These are phyloP conservation scores for Athelia sp. DNA, from an alignment of 1,284 basidiomycete genomes.

Conservation along the genomic window DNA sequence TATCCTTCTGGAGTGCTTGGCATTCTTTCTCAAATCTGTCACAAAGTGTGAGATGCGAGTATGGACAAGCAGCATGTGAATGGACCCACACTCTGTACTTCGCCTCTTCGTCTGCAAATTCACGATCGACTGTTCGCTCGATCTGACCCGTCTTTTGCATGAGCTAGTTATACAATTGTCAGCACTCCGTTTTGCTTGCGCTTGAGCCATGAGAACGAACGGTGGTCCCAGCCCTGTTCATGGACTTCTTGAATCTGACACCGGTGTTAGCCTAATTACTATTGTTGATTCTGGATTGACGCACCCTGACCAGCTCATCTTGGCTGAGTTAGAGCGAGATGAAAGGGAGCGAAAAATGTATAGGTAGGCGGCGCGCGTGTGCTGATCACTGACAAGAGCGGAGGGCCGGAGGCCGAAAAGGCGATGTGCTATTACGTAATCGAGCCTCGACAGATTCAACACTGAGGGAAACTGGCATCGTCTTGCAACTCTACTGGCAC, in stretches of 20 bases:
- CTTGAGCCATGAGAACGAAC: slow-evolving; percentile 29
- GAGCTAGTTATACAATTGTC: slow-evolving; percentile 41
- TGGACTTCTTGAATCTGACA: slow-evolving; percentile 87
- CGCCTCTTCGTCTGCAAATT: slow-evolving; percentile 90
- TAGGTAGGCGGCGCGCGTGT: background rate
- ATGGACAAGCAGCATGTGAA: background rate
- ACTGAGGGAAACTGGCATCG: too few species aligned
- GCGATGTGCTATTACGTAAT: too few species aligned
- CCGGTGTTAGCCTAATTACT: background rate
- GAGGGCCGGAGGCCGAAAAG: too few species aligned
- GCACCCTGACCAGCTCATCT: slow-evolving; percentile 49
- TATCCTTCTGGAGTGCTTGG: slow-evolving; percentile 88
- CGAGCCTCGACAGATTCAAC: too few species aligned
- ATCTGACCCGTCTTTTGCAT: slow-evolving; percentile 98
- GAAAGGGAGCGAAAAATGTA: background rate
- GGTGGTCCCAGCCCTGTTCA: slow-evolving; percentile 91
- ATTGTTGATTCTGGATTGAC: slow-evolving; percentile 8
- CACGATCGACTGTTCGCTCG: slow-evolving; percentile 90
- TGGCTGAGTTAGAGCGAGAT: slow-evolving; percentile 4
- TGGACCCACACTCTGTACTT: slow-evolving; percentile 81
- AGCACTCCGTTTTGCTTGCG: slow-evolving; percentile 8
- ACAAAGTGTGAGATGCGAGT: slow-evolving; percentile 4
- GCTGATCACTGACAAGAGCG: background rate
- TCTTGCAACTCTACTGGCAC: too few species aligned
- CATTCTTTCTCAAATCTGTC: slow-evolving; percentile 91